Conservation (phyloP, 129 eudicot species). For the Calendula officinalis region DNA sequence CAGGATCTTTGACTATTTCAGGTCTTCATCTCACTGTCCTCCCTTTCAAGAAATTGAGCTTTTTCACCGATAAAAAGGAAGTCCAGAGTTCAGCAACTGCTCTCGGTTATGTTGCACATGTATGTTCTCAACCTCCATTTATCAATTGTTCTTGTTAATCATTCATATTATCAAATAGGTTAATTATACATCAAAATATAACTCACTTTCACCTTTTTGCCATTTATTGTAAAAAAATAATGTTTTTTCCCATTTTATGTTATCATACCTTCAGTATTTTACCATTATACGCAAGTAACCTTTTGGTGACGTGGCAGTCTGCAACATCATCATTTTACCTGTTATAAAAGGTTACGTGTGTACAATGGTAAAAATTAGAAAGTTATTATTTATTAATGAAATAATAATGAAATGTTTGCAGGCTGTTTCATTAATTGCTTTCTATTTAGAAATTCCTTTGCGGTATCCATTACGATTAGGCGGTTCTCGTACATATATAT, state of each 20-base stretch:
- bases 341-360: too few relatives aligned
- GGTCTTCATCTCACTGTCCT: slow-evolving; percentile 81
- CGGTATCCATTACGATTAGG: slow-evolving; percentile 87
- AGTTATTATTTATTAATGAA: too few relatives aligned
- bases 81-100: slow-evolving; percentile 95
- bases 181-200: background rate
- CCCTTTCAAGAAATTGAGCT: slow-evolving; percentile 81
- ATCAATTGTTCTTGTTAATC: slow-evolving; percentile 11
- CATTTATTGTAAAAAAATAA: too few relatives aligned
- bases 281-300: too few relatives aligned
- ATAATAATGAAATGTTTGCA: slow-evolving; percentile 28
- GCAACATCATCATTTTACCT: too few relatives aligned
- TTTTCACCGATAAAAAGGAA: slow-evolving; percentile 95
- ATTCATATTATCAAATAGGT: slow-evolving; percentile 11
- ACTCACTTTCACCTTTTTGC: background rate
- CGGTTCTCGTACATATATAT: slow-evolving; percentile 93
- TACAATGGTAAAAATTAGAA: too few relatives aligned
- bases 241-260: too few relatives aligned
- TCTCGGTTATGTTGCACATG: slow-evolving; percentile 97
- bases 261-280: too few relatives aligned
- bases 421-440: slow-evolving; percentile 85
- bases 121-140: slow-evolving; percentile 40
- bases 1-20: slow-evolving; percentile 73
- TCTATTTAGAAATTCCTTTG: slow-evolving; percentile 84
- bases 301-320: too few relatives aligned